Percentiles rank a stretch among this genome's conserved stretches.
phyloP scores from a whole-genome alignment of 2,329 filamentous ascomycete genomes.

The Aspergillus tamarii region DNA sequence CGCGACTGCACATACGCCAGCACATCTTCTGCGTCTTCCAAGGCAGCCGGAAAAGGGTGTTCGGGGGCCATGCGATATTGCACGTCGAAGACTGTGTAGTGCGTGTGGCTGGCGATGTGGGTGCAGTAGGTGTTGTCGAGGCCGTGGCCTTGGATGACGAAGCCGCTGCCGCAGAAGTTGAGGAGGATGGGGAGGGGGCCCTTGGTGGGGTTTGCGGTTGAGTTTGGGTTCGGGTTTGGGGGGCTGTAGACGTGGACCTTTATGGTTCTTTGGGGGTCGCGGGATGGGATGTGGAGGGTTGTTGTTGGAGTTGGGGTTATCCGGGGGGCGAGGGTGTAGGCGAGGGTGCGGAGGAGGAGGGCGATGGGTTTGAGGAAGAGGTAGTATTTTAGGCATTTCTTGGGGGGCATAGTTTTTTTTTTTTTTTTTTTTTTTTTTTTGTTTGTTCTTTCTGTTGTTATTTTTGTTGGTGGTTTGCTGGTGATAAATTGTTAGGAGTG shows the following conservation, averaged over 20 bases:
- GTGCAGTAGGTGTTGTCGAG: slow-evolving; percentile 32
- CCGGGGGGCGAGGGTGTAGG: neutral
- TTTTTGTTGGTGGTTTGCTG: too few species aligned
- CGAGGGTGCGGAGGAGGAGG: neutral
- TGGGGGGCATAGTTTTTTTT: neutral
- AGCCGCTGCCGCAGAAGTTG: slow-evolving; percentile 36
- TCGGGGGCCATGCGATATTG: slow-evolving; percentile 46
- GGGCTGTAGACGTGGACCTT: slow-evolving; percentile 31
- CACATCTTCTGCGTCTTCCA: slow-evolving; percentile 41
- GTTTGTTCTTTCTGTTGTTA: too few species aligned
- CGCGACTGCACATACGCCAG: slow-evolving; percentile 36
- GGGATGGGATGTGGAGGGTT: slow-evolving; percentile 25
- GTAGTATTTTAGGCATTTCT: neutral
- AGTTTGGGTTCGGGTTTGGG: neutral
- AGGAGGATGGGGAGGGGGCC: slow-evolving; percentile 26
- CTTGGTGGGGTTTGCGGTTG: neutral
- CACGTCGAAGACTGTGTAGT: slow-evolving; percentile 39
- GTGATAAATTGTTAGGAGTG: too few species aligned
- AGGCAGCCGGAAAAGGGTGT: slow-evolving; percentile 40
- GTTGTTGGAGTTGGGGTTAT: slow-evolving; percentile 25
- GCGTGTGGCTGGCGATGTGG: slow-evolving; percentile 23
- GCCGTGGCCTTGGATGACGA: slow-evolving; percentile 33
- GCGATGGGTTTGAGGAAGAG: slow-evolving; percentile 11
- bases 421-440: neutral
- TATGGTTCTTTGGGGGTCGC: slow-evolving; percentile 28